phyloP scores from a whole-genome alignment of 495 filamentous ascomycete genomes.

The Penicillium tannophilum region DNA sequence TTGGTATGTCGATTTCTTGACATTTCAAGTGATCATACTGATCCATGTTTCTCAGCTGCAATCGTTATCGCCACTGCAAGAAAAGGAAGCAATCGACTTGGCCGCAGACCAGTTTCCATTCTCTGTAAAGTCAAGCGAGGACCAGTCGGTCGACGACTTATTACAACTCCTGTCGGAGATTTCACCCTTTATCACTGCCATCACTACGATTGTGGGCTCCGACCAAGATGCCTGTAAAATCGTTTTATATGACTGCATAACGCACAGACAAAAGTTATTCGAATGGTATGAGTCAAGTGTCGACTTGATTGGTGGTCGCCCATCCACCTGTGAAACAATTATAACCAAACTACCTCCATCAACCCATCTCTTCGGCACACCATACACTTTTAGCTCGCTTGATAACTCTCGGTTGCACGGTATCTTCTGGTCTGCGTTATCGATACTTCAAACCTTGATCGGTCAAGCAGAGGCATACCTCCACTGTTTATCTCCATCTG shows the following conservation, averaged over 20 bases:
- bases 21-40: neutral
- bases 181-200: neutral
- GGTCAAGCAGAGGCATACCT: conserved; percentile 4
- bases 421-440: conserved; percentile 11
- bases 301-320: neutral
- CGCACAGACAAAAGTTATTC: conserved; percentile 7
- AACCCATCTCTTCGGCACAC: conserved; percentile 8
- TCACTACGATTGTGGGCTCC: neutral
- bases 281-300: conserved; percentile 6
- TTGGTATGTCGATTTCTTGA: conserved; percentile 1
- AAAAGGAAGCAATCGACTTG: neutral
- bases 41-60: conserved; percentile 5
- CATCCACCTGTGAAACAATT: conserved; percentile 1
- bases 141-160: conserved; percentile 2
- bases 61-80: conserved; percentile 8
- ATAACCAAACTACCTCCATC: conserved; percentile 3
- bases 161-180: conserved; percentile 8
- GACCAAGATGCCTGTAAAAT: neutral
- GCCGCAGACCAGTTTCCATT: neutral
- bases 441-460: conserved; percentile 13
- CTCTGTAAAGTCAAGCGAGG: neutral
- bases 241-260: conserved; percentile 7
- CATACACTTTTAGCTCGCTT: conserved; percentile 11
- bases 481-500: neutral
- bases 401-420: conserved; percentile 14